phyloP scores from a whole-genome alignment of 2,329 filamentous ascomycete species.

The Conoideocrella luteorostrata region DNA sequence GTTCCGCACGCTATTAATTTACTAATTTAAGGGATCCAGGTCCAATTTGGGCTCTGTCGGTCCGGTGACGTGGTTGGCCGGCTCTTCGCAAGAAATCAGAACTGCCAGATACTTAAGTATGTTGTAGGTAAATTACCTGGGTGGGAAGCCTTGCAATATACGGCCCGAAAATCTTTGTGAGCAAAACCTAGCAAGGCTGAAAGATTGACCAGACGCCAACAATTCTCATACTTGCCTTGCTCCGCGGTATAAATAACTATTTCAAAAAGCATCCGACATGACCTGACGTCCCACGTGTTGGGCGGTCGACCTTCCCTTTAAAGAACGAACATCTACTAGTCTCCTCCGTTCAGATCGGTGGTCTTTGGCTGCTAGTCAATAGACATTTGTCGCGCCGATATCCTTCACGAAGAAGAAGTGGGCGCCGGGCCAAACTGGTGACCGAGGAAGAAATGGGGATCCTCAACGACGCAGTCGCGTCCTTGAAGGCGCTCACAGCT shows the following conservation, averaged over 20 bases:
- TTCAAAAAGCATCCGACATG: not conserved
- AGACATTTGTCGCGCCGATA: not conserved
- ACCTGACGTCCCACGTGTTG: not conserved
- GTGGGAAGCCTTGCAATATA: no score
- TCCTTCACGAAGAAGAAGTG: not conserved
- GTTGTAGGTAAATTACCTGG: no score
- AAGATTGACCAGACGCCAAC: no score
- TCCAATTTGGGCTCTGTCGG: not conserved
- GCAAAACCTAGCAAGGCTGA: no score
- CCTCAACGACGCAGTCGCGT: constrained; percentile 4
- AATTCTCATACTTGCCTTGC: no score
- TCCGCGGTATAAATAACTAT: no score
- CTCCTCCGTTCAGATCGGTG: not conserved
- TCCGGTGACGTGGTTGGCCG: no score
- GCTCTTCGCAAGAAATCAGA: no score
- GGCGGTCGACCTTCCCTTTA: not conserved
- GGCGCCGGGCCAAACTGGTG: not conserved
- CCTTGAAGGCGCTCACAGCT: constrained; percentile 14
- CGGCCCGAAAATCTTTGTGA: no score
- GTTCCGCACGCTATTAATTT: no score
- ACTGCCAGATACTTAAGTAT: no score
- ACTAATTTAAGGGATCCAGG: not conserved
- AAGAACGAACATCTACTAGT: not conserved
- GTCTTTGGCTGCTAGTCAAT: not conserved
- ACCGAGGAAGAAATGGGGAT: constrained; percentile 6